Evolutionary conservation across 129 eudicot genomes (phyloP).

Genomic region (Artemisia annua): DNA sequence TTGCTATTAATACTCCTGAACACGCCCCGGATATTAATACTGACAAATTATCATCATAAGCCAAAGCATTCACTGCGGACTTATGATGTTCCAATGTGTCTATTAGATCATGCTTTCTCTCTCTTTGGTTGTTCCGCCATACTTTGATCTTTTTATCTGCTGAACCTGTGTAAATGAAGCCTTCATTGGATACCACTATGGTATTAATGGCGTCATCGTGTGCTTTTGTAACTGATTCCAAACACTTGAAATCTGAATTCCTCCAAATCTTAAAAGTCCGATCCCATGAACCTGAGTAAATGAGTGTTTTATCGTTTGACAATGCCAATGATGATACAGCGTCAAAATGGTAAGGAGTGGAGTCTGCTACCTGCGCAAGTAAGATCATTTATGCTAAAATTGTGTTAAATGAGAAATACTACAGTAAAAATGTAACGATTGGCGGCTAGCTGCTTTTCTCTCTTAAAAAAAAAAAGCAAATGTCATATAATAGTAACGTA

Average conservation of each 20-base stretch:
- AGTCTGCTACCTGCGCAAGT: no score
- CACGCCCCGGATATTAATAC: slow-evolving; percentile 78
- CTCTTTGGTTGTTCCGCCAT: slow-evolving; percentile 42
- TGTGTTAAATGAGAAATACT: no score
- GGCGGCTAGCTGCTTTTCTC: no score
- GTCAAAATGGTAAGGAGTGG: slow-evolving; percentile 27
- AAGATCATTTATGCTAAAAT: no score
- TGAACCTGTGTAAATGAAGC: slow-evolving; percentile 66
- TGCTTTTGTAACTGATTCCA: slow-evolving; percentile 65
- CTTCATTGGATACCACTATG: slow-evolving; percentile 43
- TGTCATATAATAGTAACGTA: no score
- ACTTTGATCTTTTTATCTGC: slow-evolving; percentile 70
- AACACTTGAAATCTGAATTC: slow-evolving; percentile 62
- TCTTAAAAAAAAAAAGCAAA: no score
- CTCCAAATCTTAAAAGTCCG: slow-evolving; percentile 76
- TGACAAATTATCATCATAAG: slow-evolving; percentile 44
- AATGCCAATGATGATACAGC: slow-evolving; percentile 64
- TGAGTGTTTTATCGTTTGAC: slow-evolving; percentile 43
- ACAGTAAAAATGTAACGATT: no score
- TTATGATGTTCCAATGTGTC: slow-evolving; percentile 52
- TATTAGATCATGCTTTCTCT: slow-evolving; percentile 38
- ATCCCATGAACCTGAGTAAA: slow-evolving; percentile 92
- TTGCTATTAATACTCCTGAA: slow-evolving; percentile 66
- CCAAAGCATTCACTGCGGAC: slow-evolving; percentile 76
- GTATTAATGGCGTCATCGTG: slow-evolving; percentile 92